Conservation (phyloP, 1,284 basidiomycete species). For the Irpex sp. region DNA sequence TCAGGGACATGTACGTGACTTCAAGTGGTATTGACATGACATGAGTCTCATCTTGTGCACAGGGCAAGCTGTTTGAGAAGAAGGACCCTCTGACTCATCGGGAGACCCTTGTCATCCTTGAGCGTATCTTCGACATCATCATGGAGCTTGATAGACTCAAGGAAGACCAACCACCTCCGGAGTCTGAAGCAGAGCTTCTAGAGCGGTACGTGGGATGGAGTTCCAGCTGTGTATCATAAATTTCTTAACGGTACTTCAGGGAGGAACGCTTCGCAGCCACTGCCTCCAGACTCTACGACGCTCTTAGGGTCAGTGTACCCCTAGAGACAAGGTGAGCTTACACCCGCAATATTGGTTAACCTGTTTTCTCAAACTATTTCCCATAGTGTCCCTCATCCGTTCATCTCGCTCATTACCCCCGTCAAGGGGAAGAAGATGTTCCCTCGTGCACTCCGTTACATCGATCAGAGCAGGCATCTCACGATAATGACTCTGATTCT, state of each 20-base stretch:
- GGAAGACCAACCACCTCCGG: conserved; percentile 77
- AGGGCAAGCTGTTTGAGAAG: conserved; percentile 65
- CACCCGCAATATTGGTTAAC: conserved; percentile 9
- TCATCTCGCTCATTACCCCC: conserved; percentile 91
- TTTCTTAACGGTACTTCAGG: conserved; percentile 45
- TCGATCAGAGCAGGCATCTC: conserved; percentile 84
- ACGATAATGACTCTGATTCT: conserved; percentile 93
- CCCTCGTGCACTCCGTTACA: conserved; percentile 90
- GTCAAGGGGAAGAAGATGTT: conserved; percentile 95
- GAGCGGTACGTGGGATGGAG: conserved; percentile 54
- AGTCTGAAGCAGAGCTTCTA: conserved; percentile 64
- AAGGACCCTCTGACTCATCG: conserved; percentile 84
- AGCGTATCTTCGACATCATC: conserved; percentile 89
- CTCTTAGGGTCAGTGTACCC: conserved; percentile 89
- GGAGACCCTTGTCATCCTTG: conserved; percentile 85
- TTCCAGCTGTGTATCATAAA: no score
- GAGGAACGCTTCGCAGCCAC: conserved; percentile 66
- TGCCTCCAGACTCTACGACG: conserved; percentile 84
- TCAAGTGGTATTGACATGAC: neutral
- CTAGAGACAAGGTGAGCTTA: conserved; percentile 83
- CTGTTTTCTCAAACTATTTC: neutral
- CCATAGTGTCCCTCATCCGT: conserved; percentile 91
- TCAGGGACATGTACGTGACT: conserved; percentile 57
- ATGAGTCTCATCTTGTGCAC: conserved; percentile 4
- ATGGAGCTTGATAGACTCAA: conserved; percentile 90